phyloP scores from a whole-genome alignment of 345 rosid genomes.

The Reutealis trisperma region DNA sequence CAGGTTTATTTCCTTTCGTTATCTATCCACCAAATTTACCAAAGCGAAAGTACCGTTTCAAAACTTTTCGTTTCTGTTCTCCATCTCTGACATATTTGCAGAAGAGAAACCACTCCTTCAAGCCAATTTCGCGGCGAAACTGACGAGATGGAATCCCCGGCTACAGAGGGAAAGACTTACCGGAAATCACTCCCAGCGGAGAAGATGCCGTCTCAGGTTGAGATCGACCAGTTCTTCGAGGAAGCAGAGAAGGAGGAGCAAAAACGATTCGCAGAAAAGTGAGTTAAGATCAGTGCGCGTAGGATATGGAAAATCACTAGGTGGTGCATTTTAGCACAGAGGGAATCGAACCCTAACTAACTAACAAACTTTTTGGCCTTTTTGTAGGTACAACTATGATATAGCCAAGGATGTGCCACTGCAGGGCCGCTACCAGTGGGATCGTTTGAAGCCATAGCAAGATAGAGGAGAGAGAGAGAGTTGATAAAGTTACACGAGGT shows the following conservation, averaged over 20 bases:
- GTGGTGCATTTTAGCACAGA: slow-evolving; percentile 29
- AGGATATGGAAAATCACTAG: slow-evolving; percentile 31
- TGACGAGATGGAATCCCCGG: slow-evolving; percentile 25
- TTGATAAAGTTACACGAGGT: slow-evolving; percentile 22
- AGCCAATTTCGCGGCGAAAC: slow-evolving; percentile 32
- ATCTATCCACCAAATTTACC: not conserved
- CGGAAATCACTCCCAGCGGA: slow-evolving; percentile 10
- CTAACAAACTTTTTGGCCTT: slow-evolving; percentile 36
- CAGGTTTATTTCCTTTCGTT: slow-evolving; percentile 39
- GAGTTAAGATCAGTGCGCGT: slow-evolving; percentile 38
- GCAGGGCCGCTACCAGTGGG: slow-evolving; percentile 73
- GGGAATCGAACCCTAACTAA: slow-evolving; percentile 35
- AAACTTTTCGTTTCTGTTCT: not conserved
- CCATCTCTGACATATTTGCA: not conserved
- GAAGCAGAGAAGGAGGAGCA: slow-evolving; percentile 40
- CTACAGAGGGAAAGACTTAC: slow-evolving; percentile 5
- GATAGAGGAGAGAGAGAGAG: not conserved
- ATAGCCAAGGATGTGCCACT: slow-evolving; percentile 64
- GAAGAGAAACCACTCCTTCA: slow-evolving; percentile 33
- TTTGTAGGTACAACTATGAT: slow-evolving; percentile 75
- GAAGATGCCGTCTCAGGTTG: slow-evolving; percentile 37
- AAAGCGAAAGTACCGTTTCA: not conserved
- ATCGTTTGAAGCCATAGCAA: slow-evolving; percentile 41
- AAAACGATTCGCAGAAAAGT: slow-evolving; percentile 56
- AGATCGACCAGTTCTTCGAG: slow-evolving; percentile 46